These are phyloP conservation scores for Sarcomyxa edulis DNA, from an alignment of 768 basidiomycete genomes.

Conservation along the genomic window DNA sequence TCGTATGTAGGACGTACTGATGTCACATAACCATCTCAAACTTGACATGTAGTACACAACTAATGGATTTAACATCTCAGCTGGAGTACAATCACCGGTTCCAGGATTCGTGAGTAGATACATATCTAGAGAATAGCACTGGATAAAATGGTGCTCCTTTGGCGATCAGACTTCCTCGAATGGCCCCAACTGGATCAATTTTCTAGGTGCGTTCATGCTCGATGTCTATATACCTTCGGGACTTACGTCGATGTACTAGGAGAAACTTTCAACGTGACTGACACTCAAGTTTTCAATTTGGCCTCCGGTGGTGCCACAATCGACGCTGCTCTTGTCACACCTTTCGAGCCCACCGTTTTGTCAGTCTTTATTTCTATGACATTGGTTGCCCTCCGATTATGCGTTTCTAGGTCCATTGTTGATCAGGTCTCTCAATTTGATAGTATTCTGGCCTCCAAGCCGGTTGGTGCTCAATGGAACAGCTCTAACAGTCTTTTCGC, in stretches of 20 bases:
- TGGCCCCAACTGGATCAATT: slow-evolving; percentile 61
- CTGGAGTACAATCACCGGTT: too few relatives aligned
- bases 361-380: too few relatives aligned
- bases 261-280: slow-evolving; percentile 43
- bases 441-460: slow-evolving; percentile 33
- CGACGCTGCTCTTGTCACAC: slow-evolving; percentile 45
- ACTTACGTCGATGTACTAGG: slow-evolving; percentile 21
- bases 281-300: slow-evolving; percentile 44
- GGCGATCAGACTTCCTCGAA: too few relatives aligned
- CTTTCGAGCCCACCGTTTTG: slow-evolving; percentile 42
- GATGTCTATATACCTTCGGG: slow-evolving; percentile 4
- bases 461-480: slow-evolving; percentile 42
- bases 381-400: slow-evolving; percentile 28
- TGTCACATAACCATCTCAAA: too few relatives aligned
- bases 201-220: slow-evolving; percentile 36
- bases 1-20: too few relatives aligned
- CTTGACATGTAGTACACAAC: too few relatives aligned
- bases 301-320: slow-evolving; percentile 60
- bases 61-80: too few relatives aligned
- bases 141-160: too few relatives aligned
- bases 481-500: slow-evolving; percentile 51
- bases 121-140: too few relatives aligned
- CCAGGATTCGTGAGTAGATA: too few relatives aligned
- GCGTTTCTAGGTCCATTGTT: too few relatives aligned
- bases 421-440: slow-evolving; percentile 58